Base-by-base conservation (phyloP, 441 rosid genomes). In the Omphalea diandra region DNA sequence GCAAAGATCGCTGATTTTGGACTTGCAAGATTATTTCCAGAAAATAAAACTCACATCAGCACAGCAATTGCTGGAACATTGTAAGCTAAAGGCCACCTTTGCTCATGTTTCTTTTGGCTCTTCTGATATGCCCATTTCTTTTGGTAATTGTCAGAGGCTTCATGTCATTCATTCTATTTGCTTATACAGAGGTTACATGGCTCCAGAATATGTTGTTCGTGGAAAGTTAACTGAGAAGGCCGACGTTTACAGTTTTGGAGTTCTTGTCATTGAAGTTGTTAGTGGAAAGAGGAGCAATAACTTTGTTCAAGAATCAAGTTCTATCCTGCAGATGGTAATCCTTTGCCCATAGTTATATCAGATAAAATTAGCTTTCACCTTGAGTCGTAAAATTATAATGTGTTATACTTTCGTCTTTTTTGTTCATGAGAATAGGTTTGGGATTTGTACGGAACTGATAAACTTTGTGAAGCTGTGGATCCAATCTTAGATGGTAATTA, bases 1-100 rank as follows among this genome's bases (percentile, higher is more conserved):
- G 82, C 96, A 0, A 91, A 83, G 69, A 88, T 93, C 22, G 96
- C 97, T 32, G 98, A 93, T 83, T 93, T 91, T 71, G 98, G 98
- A 62, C 88, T 93, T 17, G 97, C 84, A 40, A 86, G 91, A 79
- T 77, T 89, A 63, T 82, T 91, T 67, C 96, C 96, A 0, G 86
- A 87, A 62, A 93, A 87, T 70, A 81, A 78, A 29, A 79, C 90
- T 73, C 98, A 93, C 67, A 82, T 93, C 64, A 85, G 87, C 71
- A 88, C 97, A 0, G 96, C 75, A 72, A 82, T 93, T 33, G 97
- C 96, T 33, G 98, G 97, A 58, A 93, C 98, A 65, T 78, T 91
- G 98, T 90, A 86, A 72, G 81, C 75, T 69, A 66, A n/a, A n/a
- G 35, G 29, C 20, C 17, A 2, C n/a, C n/a, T n/a, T n/a, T n/a